Percentiles rank a stretch among this genome's conserved stretches.
phyloP scores from a whole-genome alignment of 805 yeast species.

The Limtongia smithiae region DNA sequence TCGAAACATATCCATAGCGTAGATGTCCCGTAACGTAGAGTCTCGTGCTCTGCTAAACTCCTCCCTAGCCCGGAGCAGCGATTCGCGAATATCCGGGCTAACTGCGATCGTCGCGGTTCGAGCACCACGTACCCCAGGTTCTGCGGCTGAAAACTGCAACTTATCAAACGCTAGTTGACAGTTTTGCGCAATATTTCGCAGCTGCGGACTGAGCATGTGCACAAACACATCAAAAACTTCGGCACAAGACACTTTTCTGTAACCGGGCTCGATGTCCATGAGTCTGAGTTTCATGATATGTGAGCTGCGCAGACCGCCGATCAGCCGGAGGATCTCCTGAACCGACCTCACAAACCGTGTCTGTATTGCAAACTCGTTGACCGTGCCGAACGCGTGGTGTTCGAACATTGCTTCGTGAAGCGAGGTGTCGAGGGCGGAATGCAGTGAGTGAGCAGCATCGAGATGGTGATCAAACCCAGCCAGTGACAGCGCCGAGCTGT shows the following conservation, averaged over 20 bases:
- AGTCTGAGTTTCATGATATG: conserved; percentile 46
- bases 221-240: conserved; percentile 68
- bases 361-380: conserved; percentile 48
- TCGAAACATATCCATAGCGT: conserved; percentile 52
- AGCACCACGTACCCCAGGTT: not conserved
- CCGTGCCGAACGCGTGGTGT: conserved; percentile 51
- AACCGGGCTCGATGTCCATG: conserved; percentile 9
- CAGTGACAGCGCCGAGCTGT: not conserved
- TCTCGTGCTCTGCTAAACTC: conserved; percentile 55
- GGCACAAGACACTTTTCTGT: conserved; percentile 7
- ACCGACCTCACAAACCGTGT: conserved; percentile 49
- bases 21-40: conserved; percentile 54
- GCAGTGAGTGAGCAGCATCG: conserved; percentile 4
- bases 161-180: not conserved
- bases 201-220: conserved; percentile 63
- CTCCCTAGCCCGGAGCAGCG: conserved; percentile 32
- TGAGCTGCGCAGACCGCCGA: conserved; percentile 66
- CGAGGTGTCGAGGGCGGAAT: conserved; percentile 37
- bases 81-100: not conserved
- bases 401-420: conserved; percentile 64
- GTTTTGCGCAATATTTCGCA: not conserved
- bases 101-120: not conserved
- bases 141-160: not conserved
- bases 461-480: not conserved
- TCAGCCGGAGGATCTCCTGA: conserved; percentile 49